A percentile compares a stretch with the other conserved stretches of the same genome.
phyloP scores from a whole-genome alignment of 164 flowering plant genomes.

The Magnolia changhungtana region DNA sequence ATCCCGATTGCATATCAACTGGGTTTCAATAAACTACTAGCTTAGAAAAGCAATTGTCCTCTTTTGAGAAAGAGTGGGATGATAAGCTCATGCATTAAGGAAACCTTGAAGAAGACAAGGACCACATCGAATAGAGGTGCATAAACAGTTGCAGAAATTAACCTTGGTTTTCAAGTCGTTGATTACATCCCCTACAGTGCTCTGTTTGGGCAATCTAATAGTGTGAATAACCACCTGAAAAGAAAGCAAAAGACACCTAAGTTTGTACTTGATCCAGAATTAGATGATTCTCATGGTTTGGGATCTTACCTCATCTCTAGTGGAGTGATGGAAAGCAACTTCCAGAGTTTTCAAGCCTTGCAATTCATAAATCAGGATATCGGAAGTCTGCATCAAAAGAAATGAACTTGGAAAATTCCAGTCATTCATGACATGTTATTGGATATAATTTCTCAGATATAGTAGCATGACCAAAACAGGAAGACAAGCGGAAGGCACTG shows the following conservation, averaged over 20 bases:
- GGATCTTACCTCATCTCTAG: slow-evolving; percentile 66
- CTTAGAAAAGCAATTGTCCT: neutral
- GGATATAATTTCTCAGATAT: neutral
- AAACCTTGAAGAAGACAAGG: neutral
- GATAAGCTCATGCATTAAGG: neutral
- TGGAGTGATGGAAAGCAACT: slow-evolving; percentile 84
- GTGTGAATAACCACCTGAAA: slow-evolving; percentile 53
- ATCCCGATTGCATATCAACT: neutral
- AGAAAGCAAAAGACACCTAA: neutral
- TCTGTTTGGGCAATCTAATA: slow-evolving; percentile 84
- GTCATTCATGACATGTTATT: neutral
- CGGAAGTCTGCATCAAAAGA: slow-evolving; percentile 59
- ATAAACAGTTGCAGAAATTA: neutral
- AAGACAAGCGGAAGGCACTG: neutral
- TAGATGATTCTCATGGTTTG: neutral
- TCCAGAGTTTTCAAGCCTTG: slow-evolving; percentile 85
- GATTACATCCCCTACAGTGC: slow-evolving; percentile 88
- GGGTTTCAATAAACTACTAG: neutral
- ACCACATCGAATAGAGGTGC: neutral
- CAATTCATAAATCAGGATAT: slow-evolving; percentile 86
- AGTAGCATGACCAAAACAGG: neutral
- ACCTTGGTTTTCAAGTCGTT: slow-evolving; percentile 81
- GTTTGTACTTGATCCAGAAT: neutral
- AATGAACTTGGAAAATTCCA: neutral
- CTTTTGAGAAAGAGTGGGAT: neutral